Evolutionary conservation across 176 grass and related monocot genomes (phyloP).

Genomic region (Cenchrus purpureus): DNA sequence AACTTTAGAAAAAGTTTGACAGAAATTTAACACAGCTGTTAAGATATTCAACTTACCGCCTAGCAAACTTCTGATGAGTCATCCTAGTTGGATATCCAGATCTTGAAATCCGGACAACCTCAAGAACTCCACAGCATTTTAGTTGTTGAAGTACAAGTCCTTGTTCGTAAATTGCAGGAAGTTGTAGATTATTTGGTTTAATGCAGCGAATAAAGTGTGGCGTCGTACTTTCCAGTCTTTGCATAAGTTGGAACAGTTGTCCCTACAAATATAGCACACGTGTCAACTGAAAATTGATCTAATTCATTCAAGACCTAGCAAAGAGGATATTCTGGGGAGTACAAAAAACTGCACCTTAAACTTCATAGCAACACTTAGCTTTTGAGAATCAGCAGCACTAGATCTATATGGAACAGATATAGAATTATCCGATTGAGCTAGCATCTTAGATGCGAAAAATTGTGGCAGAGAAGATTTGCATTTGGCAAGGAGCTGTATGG

Average conservation of each 20-base stretch:
- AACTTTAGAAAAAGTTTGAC: slow-evolving; percentile 8
- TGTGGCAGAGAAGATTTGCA: slow-evolving; percentile 77
- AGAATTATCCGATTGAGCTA: slow-evolving; percentile 68
- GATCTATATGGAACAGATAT: slow-evolving; percentile 66
- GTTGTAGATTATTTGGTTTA: slow-evolving; percentile 96
- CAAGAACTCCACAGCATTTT: slow-evolving; percentile 96
- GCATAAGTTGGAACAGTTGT: slow-evolving; percentile 97
- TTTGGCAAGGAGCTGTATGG: slow-evolving; percentile 84
- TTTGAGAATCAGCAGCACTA: slow-evolving; percentile 88
- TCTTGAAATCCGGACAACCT: slow-evolving; percentile 97
- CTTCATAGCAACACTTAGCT: slow-evolving; percentile 92
- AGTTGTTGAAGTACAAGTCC: slow-evolving; percentile 90
- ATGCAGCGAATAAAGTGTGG: slow-evolving; percentile 98
- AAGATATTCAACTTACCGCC: slow-evolving; percentile 63
- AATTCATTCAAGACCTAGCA: slow-evolving; percentile 39
- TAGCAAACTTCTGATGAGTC: slow-evolving; percentile 97
- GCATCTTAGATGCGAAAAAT: slow-evolving; percentile 92
- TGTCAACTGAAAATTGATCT: slow-evolving; percentile 23
- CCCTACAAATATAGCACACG: slow-evolving; percentile 50
- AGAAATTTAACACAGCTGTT: slow-evolving; percentile 27
- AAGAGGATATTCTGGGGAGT: slow-evolving; percentile 6
- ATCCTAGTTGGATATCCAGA: slow-evolving; percentile 98
- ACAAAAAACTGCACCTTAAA: slow-evolving; percentile 74
- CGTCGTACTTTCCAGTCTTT: slow-evolving; percentile 93
- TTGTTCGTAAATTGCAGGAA: slow-evolving; percentile 90